phyloP scores from a whole-genome alignment of 2,329 filamentous ascomycete genomes.

The Lachnellula arida region DNA sequence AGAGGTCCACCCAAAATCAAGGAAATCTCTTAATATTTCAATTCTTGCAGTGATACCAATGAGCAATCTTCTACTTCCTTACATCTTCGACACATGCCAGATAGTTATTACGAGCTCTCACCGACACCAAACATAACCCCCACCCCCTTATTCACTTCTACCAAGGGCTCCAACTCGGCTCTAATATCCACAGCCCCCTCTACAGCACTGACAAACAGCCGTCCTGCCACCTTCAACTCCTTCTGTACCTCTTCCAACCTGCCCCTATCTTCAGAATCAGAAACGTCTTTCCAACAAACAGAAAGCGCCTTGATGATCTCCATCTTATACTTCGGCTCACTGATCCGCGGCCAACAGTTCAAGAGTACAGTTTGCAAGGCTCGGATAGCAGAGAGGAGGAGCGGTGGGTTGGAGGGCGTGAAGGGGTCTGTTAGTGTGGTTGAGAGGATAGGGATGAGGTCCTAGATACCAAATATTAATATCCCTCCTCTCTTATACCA shows the following conservation, averaged over 20 bases:
- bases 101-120: background rate
- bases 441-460: constrained; percentile 62
- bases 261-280: constrained; percentile 3
- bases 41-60: background rate
- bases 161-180: constrained; percentile 19
- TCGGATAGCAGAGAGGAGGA: constrained; percentile 44
- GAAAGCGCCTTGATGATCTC: constrained; percentile 60
- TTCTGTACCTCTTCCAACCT: constrained; percentile 13
- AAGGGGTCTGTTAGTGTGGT: constrained; percentile 66
- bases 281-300: constrained; percentile 56
- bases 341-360: constrained; percentile 66
- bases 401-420: constrained; percentile 46
- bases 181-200: constrained; percentile 10
- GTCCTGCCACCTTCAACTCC: constrained; percentile 19
- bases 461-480: constrained; percentile 36
- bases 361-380: constrained; percentile 55
- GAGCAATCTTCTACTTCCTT: too few relatives aligned
- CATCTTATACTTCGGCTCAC: constrained; percentile 47
- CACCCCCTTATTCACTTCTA: constrained; percentile 34
- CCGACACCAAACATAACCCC: constrained; percentile 31
- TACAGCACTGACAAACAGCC: constrained; percentile 23
- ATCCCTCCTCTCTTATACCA: background rate
- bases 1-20: background rate
- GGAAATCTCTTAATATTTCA: background rate
- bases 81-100: too few relatives aligned